Base-by-base conservation (phyloP, 164 flowering plant genomes). In the Amborella trichopoda region DNA sequence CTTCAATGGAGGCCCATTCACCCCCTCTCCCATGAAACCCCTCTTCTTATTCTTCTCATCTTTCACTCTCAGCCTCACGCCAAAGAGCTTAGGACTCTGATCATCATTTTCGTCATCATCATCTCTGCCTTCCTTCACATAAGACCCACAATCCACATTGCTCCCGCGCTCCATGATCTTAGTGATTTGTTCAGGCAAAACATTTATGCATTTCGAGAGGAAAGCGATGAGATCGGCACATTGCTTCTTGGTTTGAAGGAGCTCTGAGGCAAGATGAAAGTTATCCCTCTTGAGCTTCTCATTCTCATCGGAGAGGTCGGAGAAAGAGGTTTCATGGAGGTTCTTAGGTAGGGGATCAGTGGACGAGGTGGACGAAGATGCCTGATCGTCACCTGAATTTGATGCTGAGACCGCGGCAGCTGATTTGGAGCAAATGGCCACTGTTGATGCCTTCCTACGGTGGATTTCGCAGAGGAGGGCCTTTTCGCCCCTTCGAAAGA, bases 261-360 rank as follows among this genome's bases (percentile, higher is more conserved):
- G 83, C 70, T 89, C 90, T 26, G 72, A 66, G 60, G 68, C 73
- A 39, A 89, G 71, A 19, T 46, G 48, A 48, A 64, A 66, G 43
- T 89, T 85, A 46, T 80, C 77, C 43, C 58, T 74, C 46, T 58
- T 74, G 46, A 89, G 71, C 44, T 75, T 76, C 76, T 70, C 75
- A 68, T 89, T 89, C 71, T 85, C 90, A 42, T 50, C 81, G 13
- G 84, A 65, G 23, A 88, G 46, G 10, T 73, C 68, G 5, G 76
- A 63, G 27, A 66, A n/a, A 4, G 64, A 75, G 1, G 65, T 47
- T 3, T 64, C 43, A 4, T 67, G 68, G 22, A 62, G 71, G 42
- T 67, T 70, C 54, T 66, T 73, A 5, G 74, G 57, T 6, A 38
- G 28, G 5, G 52, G 26, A 12, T 46, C 58, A 4, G 75, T 69